Base-by-base conservation (phyloP, 495 filamentous ascomycete species). In the Penicillium maclennaniae region DNA sequence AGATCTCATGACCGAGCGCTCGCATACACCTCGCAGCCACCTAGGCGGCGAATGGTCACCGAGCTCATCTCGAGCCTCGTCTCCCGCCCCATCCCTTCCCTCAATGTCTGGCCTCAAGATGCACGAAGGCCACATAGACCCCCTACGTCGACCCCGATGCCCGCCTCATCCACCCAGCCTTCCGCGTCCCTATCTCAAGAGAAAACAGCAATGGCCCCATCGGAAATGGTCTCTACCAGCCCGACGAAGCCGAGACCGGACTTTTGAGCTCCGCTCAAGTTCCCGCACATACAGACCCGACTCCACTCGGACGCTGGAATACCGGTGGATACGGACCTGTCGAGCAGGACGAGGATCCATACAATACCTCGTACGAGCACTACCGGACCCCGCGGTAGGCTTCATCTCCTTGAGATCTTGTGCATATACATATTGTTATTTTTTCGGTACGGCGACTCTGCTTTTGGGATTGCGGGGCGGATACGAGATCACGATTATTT, bases 1-100 rank as follows among this genome's bases (percentile, higher is more conserved):
- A n/a, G 87, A 91, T 56, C 60, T 81, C 28, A 75, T 84, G 45
- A 75, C 82, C 6, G 75, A 85, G 43, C 80, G 87, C 17, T 83
- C 85, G 1, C 81, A 82, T 8, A 90, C 88, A 0, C 85, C 87
- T 0, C 77, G 83, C 36, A 83, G 77, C 23, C 70, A 74, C 26
- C 57, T 78, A 38, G 69, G 73, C 28, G 61, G 51, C 54, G 72
- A 71, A 41, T 71, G 62, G 71, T 76, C 63, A 15, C 73, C 72
- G 41, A 65, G 45, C 53, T 74, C 61, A 9, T 79, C 75, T 1
- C 72, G 77, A 14, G 75, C 77, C 3, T 75, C 75, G 4, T 80
- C 77, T 7, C 78, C 76, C 0, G 63, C 65, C 1, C 70, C 72
- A 0, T 75, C 72, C 3, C 46, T 70, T 0, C 68, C 68, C 14